A percentile compares a stretch with the other conserved stretches of the same genome.
Evolutionary conservation across 306 rosid species (phyloP).

Genomic region (Prinsepia uniflora): DNA sequence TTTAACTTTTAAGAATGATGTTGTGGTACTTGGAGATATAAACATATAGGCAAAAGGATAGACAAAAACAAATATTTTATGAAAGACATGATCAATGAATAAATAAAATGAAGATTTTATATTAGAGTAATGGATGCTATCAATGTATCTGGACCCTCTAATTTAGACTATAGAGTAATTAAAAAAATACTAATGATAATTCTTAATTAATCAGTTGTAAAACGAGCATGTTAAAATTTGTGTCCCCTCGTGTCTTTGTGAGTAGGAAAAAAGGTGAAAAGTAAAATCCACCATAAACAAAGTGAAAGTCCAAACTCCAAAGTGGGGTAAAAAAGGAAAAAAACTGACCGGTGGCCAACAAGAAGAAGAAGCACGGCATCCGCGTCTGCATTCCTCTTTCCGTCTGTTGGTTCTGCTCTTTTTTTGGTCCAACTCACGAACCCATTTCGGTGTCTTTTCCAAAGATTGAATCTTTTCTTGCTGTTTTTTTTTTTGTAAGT

Average conservation of each 20-base stretch:
- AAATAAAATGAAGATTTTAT: no score
- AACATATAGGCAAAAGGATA: no score
- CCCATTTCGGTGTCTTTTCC: slow-evolving; percentile 27
- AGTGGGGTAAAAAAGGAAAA: background rate
- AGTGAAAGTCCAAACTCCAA: background rate
- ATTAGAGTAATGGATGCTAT: no score
- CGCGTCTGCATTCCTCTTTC: background rate
- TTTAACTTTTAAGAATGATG: no score
- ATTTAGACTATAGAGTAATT: no score
- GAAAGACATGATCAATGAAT: no score
- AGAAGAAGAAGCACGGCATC: slow-evolving; percentile 37
- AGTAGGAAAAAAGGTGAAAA: background rate
- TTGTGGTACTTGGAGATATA: no score
- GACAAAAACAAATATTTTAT: no score
- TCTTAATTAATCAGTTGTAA: no score
- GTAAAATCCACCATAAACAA: background rate
- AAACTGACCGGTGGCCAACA: background rate
- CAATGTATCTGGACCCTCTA: no score
- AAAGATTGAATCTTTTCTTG: slow-evolving; percentile 23
- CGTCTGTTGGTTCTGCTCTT: slow-evolving; percentile 30
- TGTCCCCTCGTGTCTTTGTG: background rate
- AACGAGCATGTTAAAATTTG: no score
- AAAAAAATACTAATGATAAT: no score
- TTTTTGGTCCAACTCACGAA: slow-evolving; percentile 35
- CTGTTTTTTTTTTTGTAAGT: background rate